These are phyloP conservation scores for Ziziphus jujuba DNA, from an alignment of 306 rosid species.

Conservation along the genomic window DNA sequence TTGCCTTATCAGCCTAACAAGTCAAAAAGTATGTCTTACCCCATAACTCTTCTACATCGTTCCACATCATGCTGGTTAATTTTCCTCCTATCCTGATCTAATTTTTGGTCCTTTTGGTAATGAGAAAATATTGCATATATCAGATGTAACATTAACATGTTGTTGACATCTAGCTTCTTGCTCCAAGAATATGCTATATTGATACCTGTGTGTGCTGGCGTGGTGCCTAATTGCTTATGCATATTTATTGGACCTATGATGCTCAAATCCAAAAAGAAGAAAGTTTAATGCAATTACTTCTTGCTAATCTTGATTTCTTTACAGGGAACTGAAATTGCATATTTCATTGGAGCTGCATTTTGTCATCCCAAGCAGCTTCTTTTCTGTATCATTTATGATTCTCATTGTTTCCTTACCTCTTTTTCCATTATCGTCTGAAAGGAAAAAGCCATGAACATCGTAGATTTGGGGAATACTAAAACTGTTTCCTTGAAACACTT, in stretches of 20 bases:
- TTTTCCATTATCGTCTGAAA: too few relatives aligned
- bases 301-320: not conserved
- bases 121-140: not conserved
- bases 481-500: too few relatives aligned
- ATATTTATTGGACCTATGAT: slow-evolving; percentile 77
- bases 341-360: too few relatives aligned
- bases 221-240: slow-evolving; percentile 64
- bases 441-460: too few relatives aligned
- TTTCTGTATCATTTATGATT: too few relatives aligned
- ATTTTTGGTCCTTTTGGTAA: slow-evolving; percentile 1
- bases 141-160: slow-evolving; percentile 2
- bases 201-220: slow-evolving; percentile 73
- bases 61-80: slow-evolving; percentile 82
- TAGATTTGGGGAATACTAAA: too few relatives aligned
- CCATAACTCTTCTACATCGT: slow-evolving; percentile 67
- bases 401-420: too few relatives aligned
- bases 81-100: not conserved
- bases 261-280: slow-evolving; percentile 95
- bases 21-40: too few relatives aligned
- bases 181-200: slow-evolving; percentile 89
- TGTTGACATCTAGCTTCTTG: slow-evolving; percentile 36
- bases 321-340: too few relatives aligned
- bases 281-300: slow-evolving; percentile 34
- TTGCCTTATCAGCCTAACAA: too few relatives aligned
- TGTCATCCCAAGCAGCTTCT: too few relatives aligned